Conservation (phyloP, 441 rosid genomes). For the Dalechampia spathulata region DNA sequence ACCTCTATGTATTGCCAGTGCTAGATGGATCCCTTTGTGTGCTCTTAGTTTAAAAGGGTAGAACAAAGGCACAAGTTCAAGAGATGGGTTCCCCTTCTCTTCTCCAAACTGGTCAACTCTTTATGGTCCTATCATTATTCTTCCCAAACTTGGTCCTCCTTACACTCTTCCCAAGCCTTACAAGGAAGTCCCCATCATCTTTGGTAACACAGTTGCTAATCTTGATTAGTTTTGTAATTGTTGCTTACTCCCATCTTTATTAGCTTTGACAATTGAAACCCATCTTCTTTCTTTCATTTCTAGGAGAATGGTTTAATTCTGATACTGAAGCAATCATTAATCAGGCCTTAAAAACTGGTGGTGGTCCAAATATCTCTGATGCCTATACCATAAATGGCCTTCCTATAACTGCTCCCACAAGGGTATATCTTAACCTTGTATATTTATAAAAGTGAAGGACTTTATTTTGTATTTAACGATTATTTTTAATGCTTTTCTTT, state of each 20-base stretch:
- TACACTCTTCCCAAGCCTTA: conserved; percentile 56
- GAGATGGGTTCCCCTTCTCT: no score
- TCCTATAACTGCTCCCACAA: conserved; percentile 69
- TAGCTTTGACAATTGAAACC: no score
- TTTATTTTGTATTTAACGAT: no score
- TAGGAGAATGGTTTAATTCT: conserved; percentile 85
- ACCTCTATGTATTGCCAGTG: no score
- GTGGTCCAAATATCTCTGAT: conserved; percentile 74
- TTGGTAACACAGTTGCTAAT: conserved; percentile 55
- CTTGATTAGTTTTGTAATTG: no score
- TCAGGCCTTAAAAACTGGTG: conserved; percentile 61
- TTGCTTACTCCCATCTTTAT: no score
- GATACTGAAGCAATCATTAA: conserved; percentile 57
- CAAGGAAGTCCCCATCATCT: conserved; percentile 51
- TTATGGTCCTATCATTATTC: conserved; percentile 62
- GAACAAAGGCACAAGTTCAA: no score
- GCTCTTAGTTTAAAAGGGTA: no score
- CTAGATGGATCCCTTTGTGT: no score
- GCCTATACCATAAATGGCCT: conserved; percentile 69
- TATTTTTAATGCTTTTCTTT: not conserved
- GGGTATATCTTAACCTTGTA: conserved; percentile 26
- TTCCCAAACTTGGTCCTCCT: conserved; percentile 41
- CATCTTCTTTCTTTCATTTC: not conserved
- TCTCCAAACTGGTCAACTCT: no score
- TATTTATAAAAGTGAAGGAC: no score